These are phyloP conservation scores for Clarireedia hainanense DNA, from an alignment of 2,329 filamentous ascomycete genomes.

Conservation along the genomic window DNA sequence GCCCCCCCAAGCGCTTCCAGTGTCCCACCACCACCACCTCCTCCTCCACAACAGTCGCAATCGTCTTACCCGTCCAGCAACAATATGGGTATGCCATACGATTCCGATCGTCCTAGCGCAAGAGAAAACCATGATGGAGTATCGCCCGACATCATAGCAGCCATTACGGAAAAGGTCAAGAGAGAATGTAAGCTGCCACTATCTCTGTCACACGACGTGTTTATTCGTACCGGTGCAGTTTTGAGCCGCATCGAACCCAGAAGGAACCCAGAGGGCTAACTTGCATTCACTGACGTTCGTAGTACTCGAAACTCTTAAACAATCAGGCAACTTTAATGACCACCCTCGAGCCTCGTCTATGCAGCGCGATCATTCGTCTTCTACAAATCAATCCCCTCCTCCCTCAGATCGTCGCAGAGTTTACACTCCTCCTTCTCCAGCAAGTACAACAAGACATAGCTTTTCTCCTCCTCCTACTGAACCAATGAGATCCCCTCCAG, in stretches of 20 bases:
- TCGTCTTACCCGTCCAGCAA: constrained; percentile 9
- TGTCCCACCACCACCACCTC: constrained; percentile 18
- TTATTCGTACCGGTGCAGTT: constrained; percentile 10
- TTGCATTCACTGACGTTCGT: constrained; percentile 4
- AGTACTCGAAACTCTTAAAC: constrained; percentile 31
- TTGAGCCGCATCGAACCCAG: constrained; percentile 6
- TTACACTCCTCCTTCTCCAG: constrained; percentile 49
- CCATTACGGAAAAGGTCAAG: constrained; percentile 51
- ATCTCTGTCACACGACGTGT: constrained; percentile 21
- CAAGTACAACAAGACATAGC: constrained; percentile 23
- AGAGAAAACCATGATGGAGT: constrained; percentile 33
- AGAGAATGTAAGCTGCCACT: constrained; percentile 41
- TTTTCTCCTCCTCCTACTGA: constrained; percentile 28
- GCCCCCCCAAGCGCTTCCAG: constrained; percentile 12
- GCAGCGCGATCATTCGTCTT: constrained; percentile 28
- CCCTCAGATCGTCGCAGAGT: constrained; percentile 33
- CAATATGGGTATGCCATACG: constrained; percentile 19
- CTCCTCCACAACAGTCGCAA: constrained; percentile 15
- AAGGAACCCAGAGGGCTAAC: constrained; percentile 8
- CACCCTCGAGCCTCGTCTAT: constrained; percentile 22
- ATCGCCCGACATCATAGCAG: constrained; percentile 51
- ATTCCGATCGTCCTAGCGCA: constrained; percentile 12
- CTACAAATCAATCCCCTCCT: constrained; percentile 39
- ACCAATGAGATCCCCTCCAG: constrained; percentile 23
- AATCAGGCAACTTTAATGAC: constrained; percentile 25